Evolutionary conservation across 2,329 filamentous ascomycete species (phyloP), one percentile per base, ranked within the genome.

Genomic region (Microsporum ferrugineum): DNA sequence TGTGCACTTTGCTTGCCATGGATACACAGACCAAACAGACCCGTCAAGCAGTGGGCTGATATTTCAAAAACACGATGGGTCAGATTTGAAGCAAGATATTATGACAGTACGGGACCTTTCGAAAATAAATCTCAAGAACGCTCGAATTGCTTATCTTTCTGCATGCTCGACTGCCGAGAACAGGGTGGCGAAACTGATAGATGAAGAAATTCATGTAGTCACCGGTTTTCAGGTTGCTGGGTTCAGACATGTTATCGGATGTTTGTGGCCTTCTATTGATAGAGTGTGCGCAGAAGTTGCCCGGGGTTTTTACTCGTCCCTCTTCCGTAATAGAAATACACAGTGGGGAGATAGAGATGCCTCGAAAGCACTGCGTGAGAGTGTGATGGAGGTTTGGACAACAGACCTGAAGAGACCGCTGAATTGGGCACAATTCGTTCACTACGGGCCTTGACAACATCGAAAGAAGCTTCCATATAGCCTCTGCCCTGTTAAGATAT

Each of bases 121-220:
- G 12, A 17, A 56, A 23, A 27, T 57, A n/a, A 27, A 53, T 3
- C 57, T 66, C 14, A 33, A 63, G 12, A 60, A 66, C 39, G 68
- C 66, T 5, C 63, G 62, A 34, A 58, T 75, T 3, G 72, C 72
- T 1, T 75, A 71, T 63, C 69, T 76, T 0, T 75, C 72, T 1
- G 72, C 73, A 0, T 76, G 73, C 63, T 75, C 70, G 10, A 74
- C 73, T 0, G 72, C 71, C 1, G 63, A 72, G 58, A 69, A 68
- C 43, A 63, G 62, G 12, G 64, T 64, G 0, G 47, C 17, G 1
- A 29, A 53, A 0, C 61, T 74, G 17, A 57, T 62, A 0, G 71
- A 74, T 59, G 73, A 76, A 63, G 68, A 63, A 5, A 68, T 75
- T 23, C 71, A 75, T 59, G 62, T 73, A 6, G 72, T 67, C 3